Evolutionary conservation across 148 eudicot species (phyloP), one percentile per base, ranked within the genome.

Genomic region (Spergularia bocconei): DNA sequence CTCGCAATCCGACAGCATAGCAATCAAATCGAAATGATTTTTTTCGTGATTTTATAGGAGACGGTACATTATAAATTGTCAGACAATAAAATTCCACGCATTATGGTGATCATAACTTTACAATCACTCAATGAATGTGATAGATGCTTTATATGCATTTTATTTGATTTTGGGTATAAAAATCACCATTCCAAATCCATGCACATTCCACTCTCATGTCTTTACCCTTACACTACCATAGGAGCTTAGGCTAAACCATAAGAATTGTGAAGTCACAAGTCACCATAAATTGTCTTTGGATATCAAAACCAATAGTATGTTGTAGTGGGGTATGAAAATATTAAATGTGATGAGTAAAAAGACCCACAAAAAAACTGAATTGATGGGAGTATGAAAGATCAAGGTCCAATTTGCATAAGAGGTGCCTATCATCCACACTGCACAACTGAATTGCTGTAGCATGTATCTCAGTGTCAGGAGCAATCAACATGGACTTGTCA

Each of bases 361-460:
- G 48, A 9, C 48, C 67, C 76, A 74, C 41, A 80, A 12, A 5
- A 15, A 66, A 72, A 76, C 59, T 38, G 79, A 82, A 82, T 70
- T 65, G 79, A 76, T 75, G 69, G 44, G 79, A 75, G 76, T 21
- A 74, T 79, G 82, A 83, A 52, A 72, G 61, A 77, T 82, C 80
- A 82, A 79, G 82, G 76, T 80, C 79, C 75, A 57, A 75, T 74
- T 74, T 79, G 78, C 65, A 73, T 58, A 79, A 67, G 68, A 73
- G 63, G 69, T 74, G 82, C 60, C 78, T 74, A 79, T 73, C 69
- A 13, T n/a, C 50, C 50, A 69, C 20, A 62, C 81, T 81, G 81
- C 84, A 81, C 81, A 81, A 56, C 84, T 81, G 78, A 81, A 78
- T 77, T 81, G 84, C 63, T 65, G 81, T 79, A 58, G 62, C 81